These are phyloP conservation scores for Microcyclosporella mali DNA, from an alignment of 2,329 filamentous ascomycete species.

Conservation along the genomic window DNA sequence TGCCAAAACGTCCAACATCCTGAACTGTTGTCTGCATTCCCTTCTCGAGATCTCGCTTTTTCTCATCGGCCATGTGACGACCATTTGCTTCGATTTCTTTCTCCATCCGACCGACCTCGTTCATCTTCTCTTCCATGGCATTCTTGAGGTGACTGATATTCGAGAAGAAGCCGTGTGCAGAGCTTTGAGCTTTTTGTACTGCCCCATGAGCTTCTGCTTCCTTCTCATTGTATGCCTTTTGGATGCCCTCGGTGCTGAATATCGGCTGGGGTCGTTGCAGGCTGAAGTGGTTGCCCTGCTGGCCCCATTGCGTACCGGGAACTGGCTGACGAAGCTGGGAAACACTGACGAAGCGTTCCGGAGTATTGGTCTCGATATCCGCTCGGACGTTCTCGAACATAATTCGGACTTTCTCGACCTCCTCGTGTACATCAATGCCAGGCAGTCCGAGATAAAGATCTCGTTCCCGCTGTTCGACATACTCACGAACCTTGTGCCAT, in stretches of 20 bases:
- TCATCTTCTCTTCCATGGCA: constrained; percentile 14
- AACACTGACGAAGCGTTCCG: constrained; percentile 16
- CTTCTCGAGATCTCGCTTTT: constrained; percentile 9
- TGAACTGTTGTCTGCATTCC: constrained; percentile 10
- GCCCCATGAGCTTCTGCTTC: constrained; percentile 7
- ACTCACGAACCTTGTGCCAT: constrained; percentile 18
- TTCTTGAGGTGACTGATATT: constrained; percentile 12
- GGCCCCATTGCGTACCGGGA: neutral
- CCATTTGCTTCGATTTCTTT: constrained; percentile 17
- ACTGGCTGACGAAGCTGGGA: neutral
- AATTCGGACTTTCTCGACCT: constrained; percentile 12
- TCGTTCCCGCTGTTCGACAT: constrained; percentile 19
- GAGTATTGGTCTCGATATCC: constrained; percentile 17
- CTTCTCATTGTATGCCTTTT: constrained; percentile 10
- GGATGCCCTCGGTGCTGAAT: constrained; percentile 4
- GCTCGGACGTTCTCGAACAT: constrained; percentile 16
- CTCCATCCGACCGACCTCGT: constrained; percentile 17
- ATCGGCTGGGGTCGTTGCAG: constrained; percentile 1
- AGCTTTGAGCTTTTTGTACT: constrained; percentile 9
- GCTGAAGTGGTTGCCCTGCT: neutral
- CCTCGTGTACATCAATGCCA: constrained; percentile 6
- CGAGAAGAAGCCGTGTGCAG: constrained; percentile 11
- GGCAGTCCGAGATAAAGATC: constrained; percentile 12
- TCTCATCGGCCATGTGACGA: constrained; percentile 11
- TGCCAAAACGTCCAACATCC: constrained; percentile 12